Evolutionary conservation across 108 stramenopile species (phyloP), one percentile per base, ranked within the genome.

Genomic region (Poteriospumella lacustris): DNA sequence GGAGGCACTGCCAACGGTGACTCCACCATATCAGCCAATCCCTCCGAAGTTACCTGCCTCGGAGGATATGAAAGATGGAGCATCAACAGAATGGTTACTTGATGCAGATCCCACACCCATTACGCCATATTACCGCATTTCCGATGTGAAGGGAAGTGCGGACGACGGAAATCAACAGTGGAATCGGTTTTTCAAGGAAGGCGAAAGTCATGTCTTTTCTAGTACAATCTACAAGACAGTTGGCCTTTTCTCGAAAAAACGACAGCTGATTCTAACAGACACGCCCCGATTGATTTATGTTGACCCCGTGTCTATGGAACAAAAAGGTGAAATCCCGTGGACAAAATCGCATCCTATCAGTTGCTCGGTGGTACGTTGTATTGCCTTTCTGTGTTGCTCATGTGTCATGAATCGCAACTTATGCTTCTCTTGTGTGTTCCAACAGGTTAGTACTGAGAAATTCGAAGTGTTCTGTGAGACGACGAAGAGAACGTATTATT

Each of bases 301-400:
- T 56, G 70, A 73, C 31, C 70, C 70, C 42, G 70, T 5, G 12
- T 33, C 40, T 73, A 73, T 73, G 70, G 70, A 52, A 24, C 41
- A 33, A 12, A 73, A 73, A 24, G 70, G 70, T 33, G 70, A 73
- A 38, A 73, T 73, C 9, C 70, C 70, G 36, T 73, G 70, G 70
- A 56, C 43, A 3, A 9, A 44, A 15, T 9, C 12, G 42, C 36
- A 73, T 9, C 70, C 70, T 28, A 34, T 73, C 26, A 42, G 3
- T 19, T 73, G 70, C 64, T 19, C 12, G 19, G 36, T 19, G 36
- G 64, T 68, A 68, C 12, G 64, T 56, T 56, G 24, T 56, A 56
- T 56, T 56, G 24, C 19, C 52, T 19, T 15, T 56, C 24, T 56
- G 24, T 19, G 15, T 36, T 68, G 19, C 19, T 68, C 36, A 40